Evolutionary conservation across 805 yeast species (phyloP).

Genomic region (Lachancea lanzarotensis): DNA sequence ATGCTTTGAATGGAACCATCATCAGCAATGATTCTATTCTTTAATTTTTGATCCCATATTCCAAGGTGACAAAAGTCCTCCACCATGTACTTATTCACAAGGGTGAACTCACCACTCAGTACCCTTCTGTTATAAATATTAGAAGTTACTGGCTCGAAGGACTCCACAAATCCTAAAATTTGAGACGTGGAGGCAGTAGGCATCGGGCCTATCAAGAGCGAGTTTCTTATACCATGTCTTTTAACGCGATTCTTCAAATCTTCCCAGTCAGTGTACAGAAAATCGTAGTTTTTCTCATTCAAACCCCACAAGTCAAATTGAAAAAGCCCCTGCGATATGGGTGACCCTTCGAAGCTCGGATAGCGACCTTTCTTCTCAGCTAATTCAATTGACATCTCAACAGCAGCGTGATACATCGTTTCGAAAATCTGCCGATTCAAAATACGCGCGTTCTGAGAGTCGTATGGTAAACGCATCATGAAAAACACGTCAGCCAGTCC

Average conservation of each 20-base stretch:
- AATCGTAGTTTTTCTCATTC: constrained; percentile 34
- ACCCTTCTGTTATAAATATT: constrained; percentile 86
- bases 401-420: constrained; percentile 90
- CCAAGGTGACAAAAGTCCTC: constrained; percentile 74
- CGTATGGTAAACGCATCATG: constrained; percentile 77
- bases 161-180: constrained; percentile 85
- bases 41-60: constrained; percentile 73
- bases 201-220: constrained; percentile 88
- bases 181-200: constrained; percentile 98
- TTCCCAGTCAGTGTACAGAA: constrained; percentile 77
- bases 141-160: constrained; percentile 92
- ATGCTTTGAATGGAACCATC: constrained; percentile 82
- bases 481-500: constrained; percentile 91
- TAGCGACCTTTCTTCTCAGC: constrained; percentile 66
- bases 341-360: constrained; percentile 71
- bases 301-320: constrained; percentile 82
- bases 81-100: constrained; percentile 77
- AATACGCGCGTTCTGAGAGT: constrained; percentile 67
- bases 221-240: constrained; percentile 70
- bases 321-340: constrained; percentile 75
- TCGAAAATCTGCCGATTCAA: constrained; percentile 84
- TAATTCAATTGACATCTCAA: constrained; percentile 78
- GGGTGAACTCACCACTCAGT: constrained; percentile 85
- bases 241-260: constrained; percentile 49
- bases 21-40: constrained; percentile 61